phyloP scores from a whole-genome alignment of 169 alveolate species.

The Babesia gibsoni region DNA sequence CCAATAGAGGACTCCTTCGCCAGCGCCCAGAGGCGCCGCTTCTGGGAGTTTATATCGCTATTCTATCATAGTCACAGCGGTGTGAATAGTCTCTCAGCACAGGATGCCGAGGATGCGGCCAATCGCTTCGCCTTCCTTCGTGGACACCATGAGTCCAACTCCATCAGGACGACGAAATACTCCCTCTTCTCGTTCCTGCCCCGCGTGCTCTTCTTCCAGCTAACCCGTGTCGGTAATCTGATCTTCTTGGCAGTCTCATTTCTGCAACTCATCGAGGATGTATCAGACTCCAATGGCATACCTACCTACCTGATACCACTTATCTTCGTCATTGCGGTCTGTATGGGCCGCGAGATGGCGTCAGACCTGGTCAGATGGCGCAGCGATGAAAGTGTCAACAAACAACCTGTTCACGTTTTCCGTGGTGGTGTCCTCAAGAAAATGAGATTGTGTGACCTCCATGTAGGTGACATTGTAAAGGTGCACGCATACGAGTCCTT shows the following conservation, averaged over 20 bases:
- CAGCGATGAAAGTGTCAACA: constrained; percentile 89
- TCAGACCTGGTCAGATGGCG: constrained; percentile 90
- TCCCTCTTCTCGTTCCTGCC: constrained; percentile 60
- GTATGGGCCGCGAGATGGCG: constrained; percentile 88
- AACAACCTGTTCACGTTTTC: constrained; percentile 74
- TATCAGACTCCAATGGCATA: constrained; percentile 85
- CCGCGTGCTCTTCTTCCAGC: constrained; percentile 59
- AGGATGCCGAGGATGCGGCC: constrained; percentile 29
- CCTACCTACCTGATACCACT: constrained; percentile 90
- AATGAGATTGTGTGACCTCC: constrained; percentile 80
- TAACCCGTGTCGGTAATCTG: constrained; percentile 81
- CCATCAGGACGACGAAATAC: constrained; percentile 66
- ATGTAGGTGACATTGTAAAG: constrained; percentile 91
- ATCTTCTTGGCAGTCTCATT: constrained; percentile 85
- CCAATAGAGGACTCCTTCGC: constrained; percentile 16
- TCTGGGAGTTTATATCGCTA: neutral
- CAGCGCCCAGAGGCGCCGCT: neutral
- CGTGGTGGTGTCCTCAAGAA: constrained; percentile 68
- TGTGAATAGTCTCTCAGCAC: neutral
- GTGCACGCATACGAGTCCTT: constrained; percentile 84
- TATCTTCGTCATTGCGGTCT: constrained; percentile 87
- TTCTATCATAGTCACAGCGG: neutral
- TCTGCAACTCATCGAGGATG: constrained; percentile 80
- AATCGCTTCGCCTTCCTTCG: constrained; percentile 33
- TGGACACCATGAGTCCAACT: constrained; percentile 22